Evolutionary conservation across 768 basidiomycete species (phyloP).

Genomic region (Crassisporium funariophilum): DNA sequence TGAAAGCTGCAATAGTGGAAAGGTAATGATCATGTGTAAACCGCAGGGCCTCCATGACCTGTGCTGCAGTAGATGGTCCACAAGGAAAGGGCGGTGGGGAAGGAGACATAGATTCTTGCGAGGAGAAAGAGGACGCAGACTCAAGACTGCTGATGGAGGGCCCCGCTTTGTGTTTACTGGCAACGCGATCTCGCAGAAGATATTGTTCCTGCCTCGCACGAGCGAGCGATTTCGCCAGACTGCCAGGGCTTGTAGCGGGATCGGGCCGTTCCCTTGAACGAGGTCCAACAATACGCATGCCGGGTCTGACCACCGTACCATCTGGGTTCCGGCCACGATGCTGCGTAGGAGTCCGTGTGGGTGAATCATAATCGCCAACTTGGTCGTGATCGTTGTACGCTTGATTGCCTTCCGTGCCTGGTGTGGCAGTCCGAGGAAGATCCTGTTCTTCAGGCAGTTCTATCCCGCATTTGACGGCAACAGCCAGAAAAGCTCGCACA

Average conservation of each 20-base stretch:
- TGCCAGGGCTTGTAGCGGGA: constrained; percentile 14
- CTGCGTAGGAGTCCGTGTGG: constrained; percentile 38
- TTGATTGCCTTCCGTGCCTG: constrained; percentile 17
- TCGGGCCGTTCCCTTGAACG: constrained; percentile 23
- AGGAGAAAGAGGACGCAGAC: constrained; percentile 71
- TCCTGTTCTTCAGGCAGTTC: constrained; percentile 59
- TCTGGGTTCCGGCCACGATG: constrained; percentile 27
- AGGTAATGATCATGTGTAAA: constrained; percentile 87
- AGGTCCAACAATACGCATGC: constrained; percentile 24
- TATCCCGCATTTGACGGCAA: constrained; percentile 75
- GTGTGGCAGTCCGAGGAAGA: constrained; percentile 27
- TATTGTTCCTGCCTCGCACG: constrained; percentile 41
- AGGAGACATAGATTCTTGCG: constrained; percentile 52
- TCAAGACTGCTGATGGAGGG: constrained; percentile 71
- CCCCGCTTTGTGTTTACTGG: constrained; percentile 43
- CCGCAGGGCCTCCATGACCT: constrained; percentile 78
- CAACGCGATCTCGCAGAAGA: constrained; percentile 37
- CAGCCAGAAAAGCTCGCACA: constrained; percentile 77
- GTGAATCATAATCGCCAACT: constrained; percentile 27
- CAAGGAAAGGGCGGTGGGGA: constrained; percentile 64
- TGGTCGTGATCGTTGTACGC: constrained; percentile 19
- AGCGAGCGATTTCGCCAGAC: constrained; percentile 20
- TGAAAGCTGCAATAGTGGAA: constrained; percentile 95
- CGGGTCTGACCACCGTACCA: constrained; percentile 16
- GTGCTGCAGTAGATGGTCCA: constrained; percentile 68